phyloP scores from a whole-genome alignment of 2,329 filamentous ascomycete genomes.

The Coleophoma eucalyptorum region DNA sequence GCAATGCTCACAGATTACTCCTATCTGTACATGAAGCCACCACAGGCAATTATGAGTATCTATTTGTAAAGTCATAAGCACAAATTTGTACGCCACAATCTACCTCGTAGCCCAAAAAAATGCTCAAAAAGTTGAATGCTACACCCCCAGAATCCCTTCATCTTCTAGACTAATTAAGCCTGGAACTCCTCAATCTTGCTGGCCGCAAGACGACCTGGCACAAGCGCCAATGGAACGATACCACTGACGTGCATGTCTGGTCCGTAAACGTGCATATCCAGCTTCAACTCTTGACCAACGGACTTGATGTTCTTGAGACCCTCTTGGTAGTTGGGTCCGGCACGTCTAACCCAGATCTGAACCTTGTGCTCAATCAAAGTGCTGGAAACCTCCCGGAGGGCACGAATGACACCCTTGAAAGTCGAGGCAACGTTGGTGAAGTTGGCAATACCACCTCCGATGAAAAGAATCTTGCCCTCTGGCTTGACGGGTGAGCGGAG shows the following conservation, averaged over 20 bases:
- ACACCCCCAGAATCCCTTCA: slow-evolving; percentile 11
- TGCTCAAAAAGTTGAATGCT: slow-evolving; percentile 13
- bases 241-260: slow-evolving; percentile 87
- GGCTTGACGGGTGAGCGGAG: slow-evolving; percentile 80
- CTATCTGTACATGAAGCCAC: slow-evolving; percentile 4
- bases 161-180: slow-evolving; percentile 15
- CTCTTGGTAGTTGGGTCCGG: slow-evolving; percentile 98
- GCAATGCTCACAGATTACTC: neutral
- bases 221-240: slow-evolving; percentile 88
- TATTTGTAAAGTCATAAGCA: slow-evolving; percentile 23
- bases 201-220: slow-evolving; percentile 61
- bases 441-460: slow-evolving; percentile 99
- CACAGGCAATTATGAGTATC: slow-evolving; percentile 23
- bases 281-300: slow-evolving; percentile 86
- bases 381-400: slow-evolving; percentile 83
- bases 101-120: slow-evolving; percentile 15
- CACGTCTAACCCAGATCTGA: slow-evolving; percentile 89
- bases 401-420: slow-evolving; percentile 99
- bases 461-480: slow-evolving; percentile 98
- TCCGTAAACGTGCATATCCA: slow-evolving; percentile 89
- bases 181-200: slow-evolving; percentile 57
- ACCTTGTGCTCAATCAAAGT: slow-evolving; percentile 93
- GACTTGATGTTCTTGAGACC: slow-evolving; percentile 99
- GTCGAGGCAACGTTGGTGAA: slow-evolving; percentile 99
- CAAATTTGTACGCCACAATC: slow-evolving; percentile 19